Evolutionary conservation across 2,329 filamentous ascomycete genomes (phyloP).

Genomic region (Ophiosphaerella narmari): DNA sequence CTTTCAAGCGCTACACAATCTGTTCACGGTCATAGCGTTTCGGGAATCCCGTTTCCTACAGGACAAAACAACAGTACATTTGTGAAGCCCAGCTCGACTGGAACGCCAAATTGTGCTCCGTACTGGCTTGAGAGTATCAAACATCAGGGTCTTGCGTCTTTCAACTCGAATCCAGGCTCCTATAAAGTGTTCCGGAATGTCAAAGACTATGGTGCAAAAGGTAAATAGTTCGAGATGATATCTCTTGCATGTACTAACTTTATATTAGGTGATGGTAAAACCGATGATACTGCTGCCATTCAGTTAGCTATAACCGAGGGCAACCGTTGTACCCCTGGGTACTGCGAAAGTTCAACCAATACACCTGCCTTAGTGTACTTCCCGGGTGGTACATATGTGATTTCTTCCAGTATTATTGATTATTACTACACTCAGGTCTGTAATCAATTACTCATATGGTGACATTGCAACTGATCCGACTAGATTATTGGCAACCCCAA

Average conservation of each 20-base stretch:
- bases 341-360: conserved; percentile 53
- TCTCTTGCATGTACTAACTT: not conserved
- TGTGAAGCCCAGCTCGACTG: conserved; percentile 16
- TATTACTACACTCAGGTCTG: conserved; percentile 64
- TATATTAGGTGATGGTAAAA: conserved; percentile 30
- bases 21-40: conserved; percentile 10
- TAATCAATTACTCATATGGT: not conserved
- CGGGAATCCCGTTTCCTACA: conserved; percentile 12
- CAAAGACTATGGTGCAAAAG: conserved; percentile 48
- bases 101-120: conserved; percentile 23
- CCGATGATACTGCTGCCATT: conserved; percentile 60
- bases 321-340: conserved; percentile 47
- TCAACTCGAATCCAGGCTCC: conserved; percentile 43
- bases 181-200: conserved; percentile 52
- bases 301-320: conserved; percentile 49
- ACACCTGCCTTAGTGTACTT: conserved; percentile 63
- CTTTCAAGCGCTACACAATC: not conserved
- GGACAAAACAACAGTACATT: conserved; percentile 8
- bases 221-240: not conserved
- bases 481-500: conserved; percentile 63
- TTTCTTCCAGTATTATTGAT: conserved; percentile 62
- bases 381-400: conserved; percentile 62
- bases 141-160: conserved; percentile 48
- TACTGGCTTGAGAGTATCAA: conserved; percentile 51
- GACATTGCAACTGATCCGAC: conserved; percentile 3